Evolutionary conservation across 1,284 basidiomycete genomes (phyloP).

Genomic region (Cryptococcus wingfieldii): DNA sequence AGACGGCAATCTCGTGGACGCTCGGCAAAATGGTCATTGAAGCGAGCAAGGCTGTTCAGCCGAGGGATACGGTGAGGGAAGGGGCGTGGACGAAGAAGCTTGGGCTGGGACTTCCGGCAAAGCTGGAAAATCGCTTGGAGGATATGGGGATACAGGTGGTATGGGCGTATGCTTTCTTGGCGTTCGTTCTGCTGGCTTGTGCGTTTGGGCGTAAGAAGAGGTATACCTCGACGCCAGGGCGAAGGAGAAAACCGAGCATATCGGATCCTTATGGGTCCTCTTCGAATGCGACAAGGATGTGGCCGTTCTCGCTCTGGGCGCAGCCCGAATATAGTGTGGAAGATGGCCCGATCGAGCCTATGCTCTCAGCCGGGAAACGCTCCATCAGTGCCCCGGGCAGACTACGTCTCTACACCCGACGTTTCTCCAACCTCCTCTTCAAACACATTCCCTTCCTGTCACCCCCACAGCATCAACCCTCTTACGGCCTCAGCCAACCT

Average conservation of each 20-base stretch:
- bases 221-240: not conserved
- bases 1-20: conserved; percentile 95
- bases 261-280: conserved; percentile 6
- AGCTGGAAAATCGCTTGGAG: conserved; percentile 21
- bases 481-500: not conserved
- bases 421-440: conserved; percentile 13
- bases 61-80: conserved; percentile 20
- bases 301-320: not conserved
- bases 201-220: conserved; percentile 19
- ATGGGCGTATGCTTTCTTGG: conserved; percentile 36
- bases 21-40: conserved; percentile 97
- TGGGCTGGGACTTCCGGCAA: conserved; percentile 8
- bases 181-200: conserved; percentile 22
- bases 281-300: not conserved
- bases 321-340: conserved; percentile 14
- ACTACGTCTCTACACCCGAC: conserved; percentile 21
- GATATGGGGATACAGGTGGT: conserved; percentile 30
- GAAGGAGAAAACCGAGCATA: conserved; percentile 24
- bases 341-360: conserved; percentile 16
- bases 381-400: conserved; percentile 10
- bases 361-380: not conserved
- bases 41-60: conserved; percentile 65
- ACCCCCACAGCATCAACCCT: no score
- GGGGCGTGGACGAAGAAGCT: conserved; percentile 17
- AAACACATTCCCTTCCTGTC: conserved; percentile 6